Conservation (phyloP, 768 basidiomycete genomes). For the Cystoderma amianthinum region DNA sequence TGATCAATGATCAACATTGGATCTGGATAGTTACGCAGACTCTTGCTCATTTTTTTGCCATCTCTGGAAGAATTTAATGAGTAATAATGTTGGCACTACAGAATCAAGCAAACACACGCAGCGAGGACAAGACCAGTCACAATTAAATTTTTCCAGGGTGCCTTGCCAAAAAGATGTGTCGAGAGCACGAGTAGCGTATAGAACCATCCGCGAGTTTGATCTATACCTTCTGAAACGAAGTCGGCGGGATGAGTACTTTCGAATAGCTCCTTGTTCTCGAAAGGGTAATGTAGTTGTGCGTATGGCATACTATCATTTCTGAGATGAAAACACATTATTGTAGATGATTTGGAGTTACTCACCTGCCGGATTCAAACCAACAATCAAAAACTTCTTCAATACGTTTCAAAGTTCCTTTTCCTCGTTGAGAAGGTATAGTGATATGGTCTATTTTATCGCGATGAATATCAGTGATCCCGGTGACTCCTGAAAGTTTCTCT, state of each 20-base stretch:
- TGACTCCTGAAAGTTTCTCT: constrained; percentile 77
- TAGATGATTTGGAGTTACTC: constrained; percentile 14
- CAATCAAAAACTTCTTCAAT: constrained; percentile 99
- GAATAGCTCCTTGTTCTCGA: constrained; percentile 91
- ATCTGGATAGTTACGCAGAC: constrained; percentile 93
- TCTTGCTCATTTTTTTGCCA: constrained; percentile 99
- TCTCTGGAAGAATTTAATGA: constrained; percentile 43
- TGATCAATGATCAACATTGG: constrained; percentile 84
- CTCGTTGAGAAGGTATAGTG: constrained; percentile 87
- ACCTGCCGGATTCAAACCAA: constrained; percentile 99
- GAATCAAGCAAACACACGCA: constrained; percentile 46
- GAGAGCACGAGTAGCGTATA: constrained; percentile 94
- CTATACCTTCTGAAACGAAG: constrained; percentile 97
- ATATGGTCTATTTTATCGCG: constrained; percentile 93
- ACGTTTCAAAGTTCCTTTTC: constrained; percentile 80
- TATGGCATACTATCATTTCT: constrained; percentile 82
- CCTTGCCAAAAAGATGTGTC: constrained; percentile 89
- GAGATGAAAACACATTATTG: background rate
- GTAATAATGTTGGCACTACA: background rate
- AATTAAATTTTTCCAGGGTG: constrained; percentile 98
- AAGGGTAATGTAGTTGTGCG: constrained; percentile 95
- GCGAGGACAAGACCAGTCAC: constrained; percentile 95
- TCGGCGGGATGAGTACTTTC: constrained; percentile 87
- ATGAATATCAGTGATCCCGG: constrained; percentile 84
- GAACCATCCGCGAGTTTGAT: constrained; percentile 99